Conservation (phyloP, 257 asterid genomes). For the Nicotiana sylvestris region DNA sequence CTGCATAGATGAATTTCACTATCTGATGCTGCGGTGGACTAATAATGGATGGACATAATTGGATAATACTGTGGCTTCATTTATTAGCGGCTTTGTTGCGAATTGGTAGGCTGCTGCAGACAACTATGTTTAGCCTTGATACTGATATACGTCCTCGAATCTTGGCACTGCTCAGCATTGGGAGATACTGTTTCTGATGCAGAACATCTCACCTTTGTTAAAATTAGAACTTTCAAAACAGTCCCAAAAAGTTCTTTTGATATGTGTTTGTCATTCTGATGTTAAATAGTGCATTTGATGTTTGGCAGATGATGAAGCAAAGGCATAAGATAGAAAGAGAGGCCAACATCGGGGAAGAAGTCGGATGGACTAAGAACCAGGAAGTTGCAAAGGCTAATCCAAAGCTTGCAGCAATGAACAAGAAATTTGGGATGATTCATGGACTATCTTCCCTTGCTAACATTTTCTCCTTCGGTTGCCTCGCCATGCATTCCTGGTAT, state of each 20-base stretch:
- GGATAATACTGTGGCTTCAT: neutral
- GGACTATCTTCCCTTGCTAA: slow-evolving; percentile 96
- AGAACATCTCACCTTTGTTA: neutral
- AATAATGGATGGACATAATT: neutral
- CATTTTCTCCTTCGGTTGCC: slow-evolving; percentile 81
- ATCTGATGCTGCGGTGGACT: neutral
- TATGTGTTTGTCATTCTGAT: neutral
- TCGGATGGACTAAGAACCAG: slow-evolving; percentile 90
- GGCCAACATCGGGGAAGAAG: slow-evolving; percentile 80
- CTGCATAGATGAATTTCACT: neutral
- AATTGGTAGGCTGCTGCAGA: neutral
- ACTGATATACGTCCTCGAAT: neutral
- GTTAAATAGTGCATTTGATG: neutral
- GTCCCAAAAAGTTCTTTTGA: neutral
- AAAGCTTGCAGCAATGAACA: slow-evolving; percentile 93
- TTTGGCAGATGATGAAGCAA: slow-evolving; percentile 88
- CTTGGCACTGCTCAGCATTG: neutral
- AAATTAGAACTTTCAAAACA: neutral
- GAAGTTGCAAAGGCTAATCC: slow-evolving; percentile 85
- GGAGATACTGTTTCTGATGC: neutral
- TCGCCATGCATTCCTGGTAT: slow-evolving; percentile 95
- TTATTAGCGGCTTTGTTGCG: neutral
- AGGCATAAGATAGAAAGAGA: slow-evolving; percentile 96
- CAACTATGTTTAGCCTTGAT: neutral
- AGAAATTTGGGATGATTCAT: slow-evolving; percentile 95